Conservation (phyloP, 2,329 filamentous ascomycete species). For the Apiospora aurea region DNA sequence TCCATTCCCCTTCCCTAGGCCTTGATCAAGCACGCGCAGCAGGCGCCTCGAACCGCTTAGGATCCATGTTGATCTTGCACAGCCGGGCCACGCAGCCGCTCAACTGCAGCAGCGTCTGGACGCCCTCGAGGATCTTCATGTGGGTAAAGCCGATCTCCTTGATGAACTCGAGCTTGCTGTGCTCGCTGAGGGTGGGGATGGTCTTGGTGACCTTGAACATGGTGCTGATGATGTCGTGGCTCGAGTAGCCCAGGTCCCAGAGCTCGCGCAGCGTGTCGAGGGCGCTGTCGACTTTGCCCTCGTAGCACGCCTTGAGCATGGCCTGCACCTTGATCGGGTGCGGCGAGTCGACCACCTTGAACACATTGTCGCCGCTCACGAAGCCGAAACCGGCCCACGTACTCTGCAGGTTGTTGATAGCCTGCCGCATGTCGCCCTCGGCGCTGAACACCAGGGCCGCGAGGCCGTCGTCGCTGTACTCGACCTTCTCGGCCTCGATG, state of each 20-base stretch:
- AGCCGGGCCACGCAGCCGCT: conserved; percentile 91
- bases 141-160: conserved; percentile 99
- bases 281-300: conserved; percentile 87
- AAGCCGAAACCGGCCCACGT: conserved; percentile 94
- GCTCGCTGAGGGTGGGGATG: conserved; percentile 88
- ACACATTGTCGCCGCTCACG: conserved; percentile 97
- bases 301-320: conserved; percentile 97
- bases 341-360: conserved; percentile 95
- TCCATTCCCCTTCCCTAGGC: conserved; percentile 40
- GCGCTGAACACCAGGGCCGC: conserved; percentile 97
- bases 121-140: conserved; percentile 98
- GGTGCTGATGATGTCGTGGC: conserved; percentile 97
- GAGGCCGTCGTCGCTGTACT: conserved; percentile 91
- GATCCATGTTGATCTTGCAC: conserved; percentile 96
- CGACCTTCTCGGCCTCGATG: conserved; percentile 87
- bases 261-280: conserved; percentile 87
- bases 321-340: conserved; percentile 98
- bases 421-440: conserved; percentile 98
- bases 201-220: conserved; percentile 99
- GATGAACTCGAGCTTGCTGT: conserved; percentile 96
- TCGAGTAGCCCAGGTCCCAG: conserved; percentile 96
- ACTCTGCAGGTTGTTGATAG: conserved; percentile 97
- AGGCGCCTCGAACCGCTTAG: conserved; percentile 70
- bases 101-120: conserved; percentile 92
- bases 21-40: not conserved